Evolutionary conservation across 129 eudicot species (phyloP), one percentile per base, ranked within the genome.

Genomic region (Helichrysum umbraculigerum): DNA sequence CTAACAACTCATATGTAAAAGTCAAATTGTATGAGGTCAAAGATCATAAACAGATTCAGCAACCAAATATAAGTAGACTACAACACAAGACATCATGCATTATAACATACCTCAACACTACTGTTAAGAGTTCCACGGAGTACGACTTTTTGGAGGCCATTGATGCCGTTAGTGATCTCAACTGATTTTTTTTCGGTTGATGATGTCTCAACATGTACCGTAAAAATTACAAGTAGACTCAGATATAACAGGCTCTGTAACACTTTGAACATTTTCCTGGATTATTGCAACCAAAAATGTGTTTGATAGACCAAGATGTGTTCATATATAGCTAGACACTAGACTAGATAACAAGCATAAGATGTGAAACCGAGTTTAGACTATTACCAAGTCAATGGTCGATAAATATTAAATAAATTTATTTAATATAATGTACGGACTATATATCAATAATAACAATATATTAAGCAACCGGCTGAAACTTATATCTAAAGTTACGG

Each of bases 71-170:
- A 68, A 37, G 17, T 37, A 68, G 9, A 21, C 21, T n/a, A 25
- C 39, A 68, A 68, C 73, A 41, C 22, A 41, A 22, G 34, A 60
- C 33, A 60, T 4, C 6, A 60, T 22, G 2, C 33, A 59, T 5
- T 7, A 59, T 22, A 39, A 66, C 3, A 41, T 15, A 73, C 97
- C 96, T 91, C 97, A 57, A 81, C 92, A 21, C 92, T 87, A 79
- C 90, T 83, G 80, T 89, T 89, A 16, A 83, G 87, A 50, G 66
- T 32, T 30, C 85, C 87, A 29, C 83, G 90, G 72, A 92, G 98
- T 68, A 89, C 66, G 62, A 92, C 77, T 76, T 89, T 92, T 12
- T 87, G 83, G 71, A 89, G 93, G 78, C 91, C 93, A 85, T 89
- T 89, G 75, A 84, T 76, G 86, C 98, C 98, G 79, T 84, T 83